Conservation (phyloP, 371 early-diverging fungal genomes). For the Rhizomucor miehei region DNA sequence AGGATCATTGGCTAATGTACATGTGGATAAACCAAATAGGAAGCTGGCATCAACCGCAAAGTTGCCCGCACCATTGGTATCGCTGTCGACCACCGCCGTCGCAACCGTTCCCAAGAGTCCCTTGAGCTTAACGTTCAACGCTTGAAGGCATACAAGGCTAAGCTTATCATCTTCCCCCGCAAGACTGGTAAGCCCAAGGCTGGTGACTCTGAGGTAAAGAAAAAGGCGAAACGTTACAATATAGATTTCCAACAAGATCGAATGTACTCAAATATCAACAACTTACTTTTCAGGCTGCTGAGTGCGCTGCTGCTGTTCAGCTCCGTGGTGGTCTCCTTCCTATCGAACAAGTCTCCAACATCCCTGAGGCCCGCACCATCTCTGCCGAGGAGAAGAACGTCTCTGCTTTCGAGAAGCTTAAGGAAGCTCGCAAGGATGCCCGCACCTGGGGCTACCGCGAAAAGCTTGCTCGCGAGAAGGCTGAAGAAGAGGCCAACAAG, state of each 20-base stretch:
- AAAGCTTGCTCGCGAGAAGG: constrained; percentile 75
- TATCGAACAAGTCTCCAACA: constrained; percentile 62
- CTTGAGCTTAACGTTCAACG: constrained; percentile 95
- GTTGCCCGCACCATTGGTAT: constrained; percentile 97
- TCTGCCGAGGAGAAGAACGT: constrained; percentile 80
- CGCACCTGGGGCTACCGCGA: constrained; percentile 85
- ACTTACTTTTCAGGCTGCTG: constrained; percentile 45
- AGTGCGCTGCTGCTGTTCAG: constrained; percentile 70
- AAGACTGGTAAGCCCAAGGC: constrained; percentile 86
- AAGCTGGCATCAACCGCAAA: constrained; percentile 93
- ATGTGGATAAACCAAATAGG: constrained; percentile 36
- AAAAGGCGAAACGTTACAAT: too few relatives aligned
- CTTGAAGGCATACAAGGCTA: constrained; percentile 94
- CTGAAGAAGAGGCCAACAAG: constrained; percentile 86
- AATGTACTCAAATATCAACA: neutral
- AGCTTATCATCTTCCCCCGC: constrained; percentile 73
- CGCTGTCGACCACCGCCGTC: constrained; percentile 98
- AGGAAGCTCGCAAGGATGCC: constrained; percentile 83
- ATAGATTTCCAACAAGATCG: too few relatives aligned
- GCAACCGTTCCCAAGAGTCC: constrained; percentile 96
- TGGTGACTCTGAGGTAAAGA: constrained; percentile 47
- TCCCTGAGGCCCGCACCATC: constrained; percentile 79
- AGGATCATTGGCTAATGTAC: neutral
- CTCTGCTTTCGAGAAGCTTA: constrained; percentile 83
- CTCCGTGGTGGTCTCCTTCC: constrained; percentile 72